Conservation (phyloP, 2,329 filamentous ascomycete genomes). For the Ramichloridium luteum region DNA sequence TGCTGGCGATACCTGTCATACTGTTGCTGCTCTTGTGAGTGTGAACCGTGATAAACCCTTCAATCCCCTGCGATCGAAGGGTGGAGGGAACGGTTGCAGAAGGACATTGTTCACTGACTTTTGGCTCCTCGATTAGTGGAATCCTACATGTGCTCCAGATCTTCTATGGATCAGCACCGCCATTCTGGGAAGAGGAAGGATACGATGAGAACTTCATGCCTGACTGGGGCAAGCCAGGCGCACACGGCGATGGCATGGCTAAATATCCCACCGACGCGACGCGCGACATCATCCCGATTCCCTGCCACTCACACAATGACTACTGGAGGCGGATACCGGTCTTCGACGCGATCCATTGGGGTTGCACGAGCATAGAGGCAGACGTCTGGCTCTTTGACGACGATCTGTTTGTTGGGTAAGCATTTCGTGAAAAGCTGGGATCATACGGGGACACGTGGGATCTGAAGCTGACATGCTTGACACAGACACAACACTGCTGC, state of each 20-base stretch:
- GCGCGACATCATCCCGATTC: slow-evolving; percentile 38
- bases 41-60: too few relatives aligned
- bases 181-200: slow-evolving; percentile 26
- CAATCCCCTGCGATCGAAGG: too few relatives aligned
- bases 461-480: too few relatives aligned
- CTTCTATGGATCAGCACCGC: slow-evolving; percentile 24
- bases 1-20: slow-evolving; percentile 7
- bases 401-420: slow-evolving; percentile 2
- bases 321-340: slow-evolving; percentile 55
- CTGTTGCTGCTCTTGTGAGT: slow-evolving; percentile 14
- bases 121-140: too few relatives aligned
- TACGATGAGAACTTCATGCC: slow-evolving; percentile 22
- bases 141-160: slow-evolving; percentile 31
- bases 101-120: too few relatives aligned
- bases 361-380: slow-evolving; percentile 54
- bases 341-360: slow-evolving; percentile 46
- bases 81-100: too few relatives aligned
- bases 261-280: slow-evolving; percentile 29
- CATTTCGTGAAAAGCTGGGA: slow-evolving; percentile 1
- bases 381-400: slow-evolving; percentile 51
- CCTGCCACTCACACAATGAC: slow-evolving; percentile 58
- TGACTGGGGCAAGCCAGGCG: slow-evolving; percentile 31
- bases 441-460: too few relatives aligned
- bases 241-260: slow-evolving; percentile 24
- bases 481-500: slow-evolving; percentile 47